Base-by-base conservation (phyloP, 257 asterid genomes). In the Solanum chiquidenum region DNA sequence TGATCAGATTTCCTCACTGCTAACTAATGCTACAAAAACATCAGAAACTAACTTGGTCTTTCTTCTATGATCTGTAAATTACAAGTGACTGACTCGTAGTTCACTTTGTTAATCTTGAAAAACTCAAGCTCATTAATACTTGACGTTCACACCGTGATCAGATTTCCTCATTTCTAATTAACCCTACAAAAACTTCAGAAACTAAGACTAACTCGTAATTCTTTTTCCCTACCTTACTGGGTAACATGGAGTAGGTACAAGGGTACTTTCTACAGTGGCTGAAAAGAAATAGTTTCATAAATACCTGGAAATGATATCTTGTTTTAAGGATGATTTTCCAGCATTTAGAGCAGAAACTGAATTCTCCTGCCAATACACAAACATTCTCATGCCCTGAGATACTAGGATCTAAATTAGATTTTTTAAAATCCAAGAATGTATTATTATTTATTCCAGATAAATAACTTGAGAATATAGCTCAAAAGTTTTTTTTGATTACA, bases 321-420 rank as follows among this genome's bases (percentile, higher is more conserved):
- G 79, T 40, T 64, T 83, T 49, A 72, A 52, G 69, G 84, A 62
- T 33, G 69, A 40, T 72, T 62, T 77, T 20, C 52, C 58, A 71
- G 46, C 83, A 49, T 73, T 86, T 74, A 31, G 11, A 33, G 66
- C 82, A 71, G 88, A 86, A 86, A 44, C 55, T 49, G 72, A 86
- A 71, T 42, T 71, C 46, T 71, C 88, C 88, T 86, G 88, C 87
- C 31, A 85, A 75, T 69, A 69, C 31, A 86, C 49, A 49, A 42
- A 76, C 62, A 76, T 42, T 76, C 60, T 21, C 35, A 76, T 42
- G 83, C 60, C 84, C 31, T 3, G 84, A 76, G 84, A n/a, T 40
- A 40, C 52, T 76, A 76, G 35, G 21, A 76, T 13, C 84, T 5
- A 37, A 75, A 75, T 38, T 75, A 38, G 21, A 76, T 38, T 18